Evolutionary conservation across 1,284 basidiomycete genomes (phyloP), one percentile per base, ranked within the genome.

Genomic region (Malassezia restricta): DNA sequence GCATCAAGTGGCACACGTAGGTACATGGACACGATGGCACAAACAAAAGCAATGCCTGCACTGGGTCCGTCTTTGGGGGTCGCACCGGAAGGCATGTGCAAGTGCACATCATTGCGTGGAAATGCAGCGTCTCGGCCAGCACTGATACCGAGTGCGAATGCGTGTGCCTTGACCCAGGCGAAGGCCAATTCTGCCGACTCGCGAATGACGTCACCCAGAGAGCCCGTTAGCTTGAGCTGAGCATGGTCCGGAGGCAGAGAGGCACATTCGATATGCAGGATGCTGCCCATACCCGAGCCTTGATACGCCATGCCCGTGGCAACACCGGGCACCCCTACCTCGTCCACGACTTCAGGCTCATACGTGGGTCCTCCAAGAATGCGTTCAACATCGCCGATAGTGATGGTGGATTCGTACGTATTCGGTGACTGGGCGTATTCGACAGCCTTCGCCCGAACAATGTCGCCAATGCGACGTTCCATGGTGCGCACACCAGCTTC

Each of bases 401-500:
- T 78, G 9, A 95, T 82, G 3, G 79, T 68, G 0, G 79, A 76
- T 28, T 80, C 77, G 75, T 90, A 95, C 7, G 72, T 75, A 62
- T 87, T 85, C 20, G 80, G 74, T 5, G 35, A 17, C 65, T 85
- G 83, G 0, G 87, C 83, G 81, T 84, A 92, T 64, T 94, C 84
- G 31, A 73, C 70, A 8, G 70, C 68, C 50, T 73, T 73, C 59
- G 80, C 83, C 17, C 91, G 77, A 31, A 86, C 85, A 15, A 95
- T 81, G 15, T 83, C 81, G 8, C 86, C 88, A 42, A 95, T 83
- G 9, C 86, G 82, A 5, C 91, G 80, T 69, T 95, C 90, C 9
- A 95, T 79, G 28, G 82, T 83, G 29, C 90, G 81, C n/a, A 95
- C 90, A 29, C 91, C 90, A 0, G 90, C 89, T 74, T 94, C 86